Base-by-base conservation (phyloP, 306 rosid species). In the Astragalus glycyphyllos region DNA sequence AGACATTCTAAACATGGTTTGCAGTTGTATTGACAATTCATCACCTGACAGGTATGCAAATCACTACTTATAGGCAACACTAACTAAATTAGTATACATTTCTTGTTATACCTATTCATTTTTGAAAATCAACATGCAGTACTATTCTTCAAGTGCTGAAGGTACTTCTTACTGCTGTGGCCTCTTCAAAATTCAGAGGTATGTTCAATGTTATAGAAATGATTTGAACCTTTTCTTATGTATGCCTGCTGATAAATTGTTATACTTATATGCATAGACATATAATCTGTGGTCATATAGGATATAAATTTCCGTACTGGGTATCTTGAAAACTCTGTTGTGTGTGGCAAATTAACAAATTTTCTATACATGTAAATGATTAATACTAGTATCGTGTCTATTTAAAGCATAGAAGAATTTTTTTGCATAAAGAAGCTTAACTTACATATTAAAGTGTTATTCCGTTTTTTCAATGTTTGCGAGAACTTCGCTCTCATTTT, bases 131-230 rank as follows among this genome's bases (percentile, higher is more conserved):
- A 17, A 82, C 65, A 23, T 85, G 91, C 96, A 95, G 99, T 78
- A 91, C 99, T 17, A 80, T 89, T 84, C 86, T 95, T 80, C 99
- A 95, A 88, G 99, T 95, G 86, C 81, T 95, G 88, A 95, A 95
- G 86, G 99, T 91, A 73, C 97, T 95, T 72, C 97, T 95, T 78
- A 95, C 97, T 54, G 96, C 97, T 6, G 99, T 91, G 80, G 96
- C 99, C 66, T 95, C 99, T 72, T 56, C 96, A 56, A 95, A 89
- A 84, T 95, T 95, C 77, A 85, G 99, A 91, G 97, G 99, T 95
- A 85, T 11, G 81, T 34, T 72, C 32, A 56, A 68, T 7, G 63
- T 72, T 63, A 55, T 73, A 46, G 50, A 62, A 73, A 15, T 7
- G 7, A 56, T 60, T 58, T 31, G 26, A 31, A 75, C 76, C 42